Conservation (phyloP, 1,284 basidiomycete genomes). For the Fomitopsis palustris region DNA sequence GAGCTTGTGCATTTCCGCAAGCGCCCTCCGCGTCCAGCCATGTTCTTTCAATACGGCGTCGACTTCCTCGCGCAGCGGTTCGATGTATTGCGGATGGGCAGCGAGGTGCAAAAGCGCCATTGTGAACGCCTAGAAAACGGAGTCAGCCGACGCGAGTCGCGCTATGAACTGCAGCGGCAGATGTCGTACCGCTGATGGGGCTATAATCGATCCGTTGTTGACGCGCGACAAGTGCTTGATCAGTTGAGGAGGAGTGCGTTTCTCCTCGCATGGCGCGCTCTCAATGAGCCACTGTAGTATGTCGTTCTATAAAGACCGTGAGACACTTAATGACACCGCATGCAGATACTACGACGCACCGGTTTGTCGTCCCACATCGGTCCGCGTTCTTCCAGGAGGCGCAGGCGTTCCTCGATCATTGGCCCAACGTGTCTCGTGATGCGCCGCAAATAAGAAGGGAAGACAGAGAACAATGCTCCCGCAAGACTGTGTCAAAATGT, state of each 20-base stretch:
- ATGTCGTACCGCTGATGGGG: no score
- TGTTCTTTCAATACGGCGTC: constrained; percentile 28
- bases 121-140: constrained; percentile 6
- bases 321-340: no score
- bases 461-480: no score
- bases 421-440: no score
- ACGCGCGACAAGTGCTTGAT: constrained; percentile 38
- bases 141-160: no score
- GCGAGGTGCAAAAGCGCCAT: constrained; percentile 28
- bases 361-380: constrained; percentile 33
- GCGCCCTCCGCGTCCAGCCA: constrained; percentile 38
- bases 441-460: no score
- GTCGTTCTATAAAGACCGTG: constrained; percentile 39
- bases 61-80: constrained; percentile 38
- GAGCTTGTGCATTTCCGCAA: constrained; percentile 38
- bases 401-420: no score
- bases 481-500: no score
- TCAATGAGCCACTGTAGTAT: constrained; percentile 43
- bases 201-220: constrained; percentile 19
- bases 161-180: no score
- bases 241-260: constrained; percentile 28
- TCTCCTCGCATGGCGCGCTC: constrained; percentile 26
- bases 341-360: constrained; percentile 18
- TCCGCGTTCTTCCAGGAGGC: no score
- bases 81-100: constrained; percentile 33